phyloP scores from a whole-genome alignment of 23 red algal genomes.

The Gracilariopsis chorda region DNA sequence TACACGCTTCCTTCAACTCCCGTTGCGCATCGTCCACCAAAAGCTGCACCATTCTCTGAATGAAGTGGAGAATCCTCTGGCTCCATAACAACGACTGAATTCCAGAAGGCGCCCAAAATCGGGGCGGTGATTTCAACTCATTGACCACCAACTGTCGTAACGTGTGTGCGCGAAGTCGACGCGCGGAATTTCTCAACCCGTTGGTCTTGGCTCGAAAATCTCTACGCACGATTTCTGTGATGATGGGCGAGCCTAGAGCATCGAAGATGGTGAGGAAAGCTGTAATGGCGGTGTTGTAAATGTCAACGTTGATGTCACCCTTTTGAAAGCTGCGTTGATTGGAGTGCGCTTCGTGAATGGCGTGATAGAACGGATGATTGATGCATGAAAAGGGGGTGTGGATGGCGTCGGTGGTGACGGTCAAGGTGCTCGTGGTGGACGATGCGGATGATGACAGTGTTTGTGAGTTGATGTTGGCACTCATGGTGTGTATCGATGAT shows the following conservation, averaged over 20 bases:
- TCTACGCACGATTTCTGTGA: slow-evolving; percentile 41
- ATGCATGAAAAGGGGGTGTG: slow-evolving; percentile 34
- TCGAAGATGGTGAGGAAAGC: slow-evolving; percentile 55
- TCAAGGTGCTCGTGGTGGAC: background rate
- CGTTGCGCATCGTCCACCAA: background rate
- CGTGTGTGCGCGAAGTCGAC: slow-evolving; percentile 10
- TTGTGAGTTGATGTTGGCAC: too few relatives aligned
- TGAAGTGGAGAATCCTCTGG: slow-evolving; percentile 30
- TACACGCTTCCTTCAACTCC: slow-evolving; percentile 48
- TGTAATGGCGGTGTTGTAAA: background rate
- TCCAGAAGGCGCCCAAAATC: slow-evolving; percentile 45
- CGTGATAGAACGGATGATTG: slow-evolving; percentile 32
- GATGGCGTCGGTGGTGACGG: background rate
- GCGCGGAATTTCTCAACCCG: slow-evolving; percentile 35
- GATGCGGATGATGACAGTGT: too few relatives aligned
- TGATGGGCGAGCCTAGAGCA: slow-evolving; percentile 31
- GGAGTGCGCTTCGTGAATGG: background rate
- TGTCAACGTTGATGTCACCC: slow-evolving; percentile 38
- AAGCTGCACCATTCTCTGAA: slow-evolving; percentile 13
- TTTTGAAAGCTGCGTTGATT: background rate
- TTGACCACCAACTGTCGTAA: slow-evolving; percentile 15
- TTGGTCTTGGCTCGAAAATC: slow-evolving; percentile 53
- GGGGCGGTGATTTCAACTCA: slow-evolving; percentile 41
- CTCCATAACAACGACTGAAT: slow-evolving; percentile 42
- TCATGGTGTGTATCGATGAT: too few relatives aligned